Evolutionary conservation across 2,329 filamentous ascomycete species (phyloP).

Genomic region (Emmonsia crescens): DNA sequence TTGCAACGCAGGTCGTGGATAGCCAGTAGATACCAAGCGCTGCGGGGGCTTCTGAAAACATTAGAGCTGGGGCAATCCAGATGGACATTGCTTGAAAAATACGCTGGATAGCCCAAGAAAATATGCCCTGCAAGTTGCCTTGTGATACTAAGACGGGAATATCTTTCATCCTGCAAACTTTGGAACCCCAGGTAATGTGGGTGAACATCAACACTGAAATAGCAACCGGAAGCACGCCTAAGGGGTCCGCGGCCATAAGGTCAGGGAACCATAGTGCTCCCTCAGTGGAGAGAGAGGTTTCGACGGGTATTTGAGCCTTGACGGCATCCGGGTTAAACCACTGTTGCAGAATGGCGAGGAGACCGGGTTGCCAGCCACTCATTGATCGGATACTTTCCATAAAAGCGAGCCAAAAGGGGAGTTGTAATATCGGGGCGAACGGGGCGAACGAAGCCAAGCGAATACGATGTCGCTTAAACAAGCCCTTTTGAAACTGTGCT

Average conservation of each 20-base stretch:
- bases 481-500: constrained; percentile 9
- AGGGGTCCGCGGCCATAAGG: constrained; percentile 44
- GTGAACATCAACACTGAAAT: constrained; percentile 40
- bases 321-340: constrained; percentile 3
- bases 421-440: constrained; percentile 26
- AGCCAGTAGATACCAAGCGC: constrained; percentile 43
- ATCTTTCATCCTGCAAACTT: constrained; percentile 11
- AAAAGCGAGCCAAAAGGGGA: constrained; percentile 37
- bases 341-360: not conserved
- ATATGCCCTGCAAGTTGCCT: not conserved
- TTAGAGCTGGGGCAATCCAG: constrained; percentile 27
- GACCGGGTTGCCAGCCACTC: constrained; percentile 31
- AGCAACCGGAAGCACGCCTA: constrained; percentile 38
- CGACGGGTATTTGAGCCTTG: constrained; percentile 23
- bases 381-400: constrained; percentile 41
- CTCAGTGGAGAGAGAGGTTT: constrained; percentile 43
- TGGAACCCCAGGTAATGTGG: constrained; percentile 31
- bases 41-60: constrained; percentile 29
- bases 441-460: constrained; percentile 24
- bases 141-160: constrained; percentile 1
- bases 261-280: constrained; percentile 53
- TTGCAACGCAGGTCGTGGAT: constrained; percentile 33
- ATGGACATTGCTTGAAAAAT: constrained; percentile 29
- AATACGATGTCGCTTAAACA: constrained; percentile 25
- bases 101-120: not conserved